Base-by-base conservation (phyloP, 2,329 filamentous ascomycete genomes). In the Allantophomopsis cytisporea region DNA sequence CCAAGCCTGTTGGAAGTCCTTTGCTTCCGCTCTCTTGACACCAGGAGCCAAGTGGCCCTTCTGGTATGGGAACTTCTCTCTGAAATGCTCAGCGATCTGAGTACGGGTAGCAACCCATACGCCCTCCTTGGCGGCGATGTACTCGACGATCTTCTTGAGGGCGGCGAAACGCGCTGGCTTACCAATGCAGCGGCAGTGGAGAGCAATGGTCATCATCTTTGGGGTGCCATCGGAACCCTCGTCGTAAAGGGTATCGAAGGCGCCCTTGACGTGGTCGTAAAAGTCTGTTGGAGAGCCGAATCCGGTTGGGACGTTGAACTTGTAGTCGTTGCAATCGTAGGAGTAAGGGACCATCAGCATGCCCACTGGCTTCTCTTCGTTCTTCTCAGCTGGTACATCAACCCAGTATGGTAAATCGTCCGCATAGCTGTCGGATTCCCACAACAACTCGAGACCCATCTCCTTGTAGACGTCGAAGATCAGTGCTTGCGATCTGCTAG, bases 321-420 rank as follows among this genome's bases (percentile, higher is more conserved):
- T 44, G 15, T 43, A 45, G 31, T 47, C 47, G 17, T 35, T 40
- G 14, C 14, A 16, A 18, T 36, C 21, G 46, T 71, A 71, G 39
- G 55, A 60, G 51, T 72, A 71, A 2, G 67, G 68, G 4, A 72
- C 53, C 59, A 72, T 69, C 12, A 73, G 51, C 38, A 64, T 56
- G 7, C 68, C 67, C 45, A 69, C 63, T 2, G 40, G 46, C 38
- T 50, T 42, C 16, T 63, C 54, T 14, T 52, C 52, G 7, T 58
- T 54, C 8, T 59, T 54, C 52, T 73, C 69, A 36, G 59, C 53
- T 0, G 68, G 66, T 4, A 71, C 49, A 45, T 73, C 69, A 8
- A 64, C 55, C 69, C 68, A 72, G 52, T 71, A 72, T 0, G 69
- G 69, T 11, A 73, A 56, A 42, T 73, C 69, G 41, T 73, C 69